Conservation (phyloP, 345 rosid genomes). For the Clausena lansium region DNA sequence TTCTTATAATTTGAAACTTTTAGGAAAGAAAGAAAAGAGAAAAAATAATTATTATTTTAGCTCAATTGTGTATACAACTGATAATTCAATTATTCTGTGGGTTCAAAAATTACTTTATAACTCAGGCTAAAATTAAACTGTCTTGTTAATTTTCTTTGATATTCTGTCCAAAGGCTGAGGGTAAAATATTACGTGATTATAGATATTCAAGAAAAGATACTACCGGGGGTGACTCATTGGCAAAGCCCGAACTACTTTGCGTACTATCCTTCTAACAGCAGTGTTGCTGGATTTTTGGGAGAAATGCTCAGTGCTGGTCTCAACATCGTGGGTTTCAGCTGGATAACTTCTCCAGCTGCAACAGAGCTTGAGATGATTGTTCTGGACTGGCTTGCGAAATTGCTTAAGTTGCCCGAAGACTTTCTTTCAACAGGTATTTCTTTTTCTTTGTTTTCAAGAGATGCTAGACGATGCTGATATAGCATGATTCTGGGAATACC, state of each 20-base stretch:
- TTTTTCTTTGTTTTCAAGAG: too few species aligned
- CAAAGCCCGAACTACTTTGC: constrained; percentile 84
- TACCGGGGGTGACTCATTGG: constrained; percentile 92
- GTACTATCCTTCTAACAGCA: constrained; percentile 83
- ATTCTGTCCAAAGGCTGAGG: not conserved
- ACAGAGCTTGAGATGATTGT: constrained; percentile 91
- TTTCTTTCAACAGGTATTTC: constrained; percentile 66
- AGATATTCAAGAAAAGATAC: constrained; percentile 70
- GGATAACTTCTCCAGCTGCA: constrained; percentile 94
- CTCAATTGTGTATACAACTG: not conserved
- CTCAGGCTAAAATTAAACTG: not conserved
- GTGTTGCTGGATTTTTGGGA: constrained; percentile 87
- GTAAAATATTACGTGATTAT: constrained; percentile 17
- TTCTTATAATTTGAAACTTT: not conserved
- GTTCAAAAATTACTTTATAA: not conserved
- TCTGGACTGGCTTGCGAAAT: constrained; percentile 83
- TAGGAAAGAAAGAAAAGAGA: too few species aligned
- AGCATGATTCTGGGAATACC: not conserved
- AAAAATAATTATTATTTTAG: not conserved
- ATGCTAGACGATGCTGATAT: not conserved
- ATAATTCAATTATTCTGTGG: not conserved
- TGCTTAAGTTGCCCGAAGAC: constrained; percentile 70
- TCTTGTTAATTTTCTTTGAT: not conserved
- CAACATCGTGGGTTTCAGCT: constrained; percentile 80
- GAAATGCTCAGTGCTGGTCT: constrained; percentile 96